phyloP scores from a whole-genome alignment of 2,329 filamentous ascomycete species.

The Curvularia spicifera region DNA sequence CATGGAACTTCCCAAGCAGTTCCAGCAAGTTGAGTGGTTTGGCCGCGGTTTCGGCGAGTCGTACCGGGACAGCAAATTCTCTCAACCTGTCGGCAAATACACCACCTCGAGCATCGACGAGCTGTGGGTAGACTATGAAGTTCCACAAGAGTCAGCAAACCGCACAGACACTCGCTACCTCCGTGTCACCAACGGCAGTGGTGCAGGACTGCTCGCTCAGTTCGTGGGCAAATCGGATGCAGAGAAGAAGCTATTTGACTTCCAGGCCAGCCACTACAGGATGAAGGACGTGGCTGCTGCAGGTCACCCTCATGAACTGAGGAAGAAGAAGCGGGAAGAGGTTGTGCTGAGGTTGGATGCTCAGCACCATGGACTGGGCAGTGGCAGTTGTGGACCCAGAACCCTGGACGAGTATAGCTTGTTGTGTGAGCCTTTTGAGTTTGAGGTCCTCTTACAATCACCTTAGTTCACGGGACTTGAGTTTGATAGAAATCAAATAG shows the following conservation, averaged over 20 bases:
- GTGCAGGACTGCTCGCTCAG: constrained; percentile 31
- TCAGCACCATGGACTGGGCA: constrained; percentile 68
- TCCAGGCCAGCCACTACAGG: constrained; percentile 63
- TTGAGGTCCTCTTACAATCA: constrained; percentile 37
- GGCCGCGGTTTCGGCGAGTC: constrained; percentile 70
- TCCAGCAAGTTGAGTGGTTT: constrained; percentile 64
- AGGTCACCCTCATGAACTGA: constrained; percentile 68
- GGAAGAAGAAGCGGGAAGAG: constrained; percentile 59
- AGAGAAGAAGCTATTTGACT: constrained; percentile 49
- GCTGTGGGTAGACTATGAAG: constrained; percentile 67
- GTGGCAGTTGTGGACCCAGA: constrained; percentile 66
- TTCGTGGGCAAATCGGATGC: constrained; percentile 33
- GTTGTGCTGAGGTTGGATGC: constrained; percentile 66
- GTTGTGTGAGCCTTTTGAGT: constrained; percentile 48
- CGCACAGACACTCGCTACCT: constrained; percentile 67
- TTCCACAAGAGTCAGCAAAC: constrained; percentile 72
- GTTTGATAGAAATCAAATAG: neutral
- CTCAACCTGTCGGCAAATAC: constrained; percentile 60
- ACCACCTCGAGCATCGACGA: constrained; percentile 55
- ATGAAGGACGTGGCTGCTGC: constrained; percentile 62
- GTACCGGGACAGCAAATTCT: constrained; percentile 70
- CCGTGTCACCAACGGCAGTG: constrained; percentile 29
- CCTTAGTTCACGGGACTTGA: neutral
- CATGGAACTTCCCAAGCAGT: constrained; percentile 56
- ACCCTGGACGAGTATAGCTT: constrained; percentile 52